A percentile compares a stretch with the other conserved stretches of the same genome.
These are phyloP conservation scores for Silene latifolia DNA, from an alignment of 148 eudicot species.

Conservation along the genomic window DNA sequence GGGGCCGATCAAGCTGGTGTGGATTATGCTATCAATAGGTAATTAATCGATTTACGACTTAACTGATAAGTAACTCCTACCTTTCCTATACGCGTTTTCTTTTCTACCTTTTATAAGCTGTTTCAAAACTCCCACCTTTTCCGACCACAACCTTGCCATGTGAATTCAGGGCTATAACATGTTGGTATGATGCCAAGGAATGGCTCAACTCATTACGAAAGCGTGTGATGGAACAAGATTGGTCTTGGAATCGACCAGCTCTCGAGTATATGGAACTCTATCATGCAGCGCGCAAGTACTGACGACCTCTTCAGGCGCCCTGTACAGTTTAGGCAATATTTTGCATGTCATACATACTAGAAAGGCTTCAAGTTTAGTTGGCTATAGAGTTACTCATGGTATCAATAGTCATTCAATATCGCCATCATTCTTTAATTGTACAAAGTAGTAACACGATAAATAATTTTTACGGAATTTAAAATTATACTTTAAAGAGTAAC, in stretches of 20 bases:
- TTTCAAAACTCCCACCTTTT: background rate
- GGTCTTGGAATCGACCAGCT: conserved; percentile 98
- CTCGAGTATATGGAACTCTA: conserved; percentile 92
- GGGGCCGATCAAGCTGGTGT: conserved; percentile 88
- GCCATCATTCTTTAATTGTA: background rate
- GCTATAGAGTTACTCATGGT: background rate
- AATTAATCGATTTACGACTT: conserved; percentile 1
- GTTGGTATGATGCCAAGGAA: conserved; percentile 73
- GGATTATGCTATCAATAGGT: conserved; percentile 92
- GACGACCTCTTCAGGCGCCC: conserved; percentile 3
- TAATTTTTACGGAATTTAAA: too few relatives aligned
- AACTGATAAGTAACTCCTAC: background rate
- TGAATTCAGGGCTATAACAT: conserved; percentile 66
- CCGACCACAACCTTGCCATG: background rate
- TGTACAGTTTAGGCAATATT: conserved; percentile 39
- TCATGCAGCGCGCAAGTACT: conserved; percentile 71
- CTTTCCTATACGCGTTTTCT: background rate
- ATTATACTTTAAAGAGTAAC: too few relatives aligned
- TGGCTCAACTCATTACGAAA: conserved; percentile 73
- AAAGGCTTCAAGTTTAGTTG: background rate
- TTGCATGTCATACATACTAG: background rate
- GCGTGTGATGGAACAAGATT: conserved; percentile 93
- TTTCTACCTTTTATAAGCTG: background rate
- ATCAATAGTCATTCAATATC: background rate
- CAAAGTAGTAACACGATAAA: too few relatives aligned